phyloP scores from a whole-genome alignment of 129 eudicot genomes.

The Scalesia atractyloides region DNA sequence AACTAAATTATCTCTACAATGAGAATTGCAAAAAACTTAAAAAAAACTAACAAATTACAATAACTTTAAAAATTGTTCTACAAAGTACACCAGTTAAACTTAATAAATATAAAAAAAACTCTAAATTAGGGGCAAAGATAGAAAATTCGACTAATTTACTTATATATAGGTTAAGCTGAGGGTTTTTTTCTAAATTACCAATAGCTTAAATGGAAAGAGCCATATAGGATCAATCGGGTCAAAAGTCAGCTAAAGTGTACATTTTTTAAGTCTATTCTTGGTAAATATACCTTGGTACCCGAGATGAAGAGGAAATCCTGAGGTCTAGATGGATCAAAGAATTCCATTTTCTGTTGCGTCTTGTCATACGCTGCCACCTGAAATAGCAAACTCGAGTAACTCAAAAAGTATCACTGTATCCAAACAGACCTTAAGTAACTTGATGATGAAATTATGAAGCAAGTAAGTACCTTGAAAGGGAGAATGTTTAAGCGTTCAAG shows the following conservation, averaged over 20 bases:
- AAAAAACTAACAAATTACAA: not conserved
- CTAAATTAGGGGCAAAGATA: no score
- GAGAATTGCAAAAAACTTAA: not conserved
- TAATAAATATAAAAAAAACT: no score
- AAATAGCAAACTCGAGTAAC: slow-evolving; percentile 14
- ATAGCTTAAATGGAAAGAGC: not conserved
- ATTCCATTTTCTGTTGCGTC: slow-evolving; percentile 80
- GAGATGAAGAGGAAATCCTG: slow-evolving; percentile 93
- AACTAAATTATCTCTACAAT: not conserved
- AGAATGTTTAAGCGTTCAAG: slow-evolving; percentile 89
- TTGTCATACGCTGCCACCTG: slow-evolving; percentile 97
- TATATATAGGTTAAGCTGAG: no score
- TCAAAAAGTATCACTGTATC: not conserved
- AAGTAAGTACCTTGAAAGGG: slow-evolving; percentile 83
- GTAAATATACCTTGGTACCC: slow-evolving; percentile 81
- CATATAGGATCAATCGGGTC: not conserved
- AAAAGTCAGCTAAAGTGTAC: not conserved
- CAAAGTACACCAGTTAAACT: no score
- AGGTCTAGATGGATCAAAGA: slow-evolving; percentile 90
- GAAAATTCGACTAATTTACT: no score
- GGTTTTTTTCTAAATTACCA: no score
- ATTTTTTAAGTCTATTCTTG: not conserved
- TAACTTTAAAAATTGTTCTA: not conserved
- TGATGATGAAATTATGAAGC: not conserved
- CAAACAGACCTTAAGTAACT: not conserved